These are phyloP conservation scores for Aureobasidium lini DNA, from an alignment of 2,329 filamentous ascomycete genomes.

Conservation along the genomic window DNA sequence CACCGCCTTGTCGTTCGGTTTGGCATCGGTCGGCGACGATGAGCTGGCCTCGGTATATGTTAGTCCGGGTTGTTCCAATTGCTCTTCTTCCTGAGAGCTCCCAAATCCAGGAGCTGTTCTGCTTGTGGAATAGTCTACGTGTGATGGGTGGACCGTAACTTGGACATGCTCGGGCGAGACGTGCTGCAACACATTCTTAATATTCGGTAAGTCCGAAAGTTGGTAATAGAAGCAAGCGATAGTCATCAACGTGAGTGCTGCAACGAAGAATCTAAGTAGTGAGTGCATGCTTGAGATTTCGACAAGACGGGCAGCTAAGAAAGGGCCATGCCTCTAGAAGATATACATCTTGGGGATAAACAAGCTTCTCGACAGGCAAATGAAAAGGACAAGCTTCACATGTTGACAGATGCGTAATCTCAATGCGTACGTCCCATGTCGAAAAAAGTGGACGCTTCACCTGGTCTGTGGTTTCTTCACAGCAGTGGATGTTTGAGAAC, in stretches of 20 bases:
- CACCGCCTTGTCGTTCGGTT: constrained; percentile 17
- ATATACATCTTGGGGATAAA: not conserved
- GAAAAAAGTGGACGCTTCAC: not conserved
- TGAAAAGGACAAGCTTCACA: not conserved
- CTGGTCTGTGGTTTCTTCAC: not conserved
- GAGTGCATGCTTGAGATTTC: not conserved
- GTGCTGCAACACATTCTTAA: not conserved
- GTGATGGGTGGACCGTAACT: not conserved
- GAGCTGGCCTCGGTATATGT: too few species aligned
- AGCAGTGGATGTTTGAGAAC: not conserved
- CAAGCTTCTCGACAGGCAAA: not conserved
- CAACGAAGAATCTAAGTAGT: not conserved
- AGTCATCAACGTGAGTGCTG: not conserved
- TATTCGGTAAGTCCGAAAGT: not conserved
- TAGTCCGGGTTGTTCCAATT: not conserved
- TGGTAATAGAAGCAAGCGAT: not conserved
- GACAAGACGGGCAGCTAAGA: not conserved
- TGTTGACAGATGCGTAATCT: not conserved
- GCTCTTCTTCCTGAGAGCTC: not conserved
- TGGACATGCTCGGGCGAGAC: not conserved
- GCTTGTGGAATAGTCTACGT: not conserved
- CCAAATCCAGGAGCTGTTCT: not conserved
- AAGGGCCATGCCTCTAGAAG: not conserved
- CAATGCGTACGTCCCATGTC: not conserved
- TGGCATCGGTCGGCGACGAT: not conserved